Base-by-base conservation (phyloP, 768 basidiomycete species). In the Podaxis carcinomalis region DNA sequence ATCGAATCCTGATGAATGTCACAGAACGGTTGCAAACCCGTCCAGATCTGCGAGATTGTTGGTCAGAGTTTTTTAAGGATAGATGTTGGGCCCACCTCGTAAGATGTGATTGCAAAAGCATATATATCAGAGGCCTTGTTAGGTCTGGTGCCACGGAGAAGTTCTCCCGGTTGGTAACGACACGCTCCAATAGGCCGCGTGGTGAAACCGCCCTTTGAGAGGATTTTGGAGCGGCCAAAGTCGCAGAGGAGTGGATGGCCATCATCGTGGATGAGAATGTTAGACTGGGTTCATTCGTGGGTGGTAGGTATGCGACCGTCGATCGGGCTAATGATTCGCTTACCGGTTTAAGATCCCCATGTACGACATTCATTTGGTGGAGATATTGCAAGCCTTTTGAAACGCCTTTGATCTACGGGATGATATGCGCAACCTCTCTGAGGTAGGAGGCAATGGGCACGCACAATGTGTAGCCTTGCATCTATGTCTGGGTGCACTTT, bases 91-190 rank as follows among this genome's bases (percentile, higher is more conserved):
- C 2, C 32, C 9, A 32, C 32, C 32, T 32, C 32, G 32, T 59
- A 28, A 16, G 50, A 57, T 19, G 62, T 27, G 40, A 66, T 46
- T n/a, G 54, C 60, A 51, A 66, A 68, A 2, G 59, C 65, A 37
- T 67, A 66, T 16, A 67, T 52, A 40, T 68, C 68, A 13, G 64
- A 56, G 21, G 57, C 56, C 51, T 64, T 66, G 13, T 65, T 66
- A 19, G 50, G 39, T 6, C 23, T 25, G 9, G 39, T n/a, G 3
- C 28, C n/a, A 21, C 7, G 35, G n/a, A 21, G 13, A 6, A 68
- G 62, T 53, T 67, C 68, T 1, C 62, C 63, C 2, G 66, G 62
- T 51, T 64, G 61, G 52, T 62, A 68, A 7, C 61, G 50, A 27
- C 28, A 40, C 6, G 63, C 52, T 5, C 64, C 55, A n/a, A 63